phyloP scores from a whole-genome alignment of 139 green algal genomes.

The Mesostigma viride region DNA sequence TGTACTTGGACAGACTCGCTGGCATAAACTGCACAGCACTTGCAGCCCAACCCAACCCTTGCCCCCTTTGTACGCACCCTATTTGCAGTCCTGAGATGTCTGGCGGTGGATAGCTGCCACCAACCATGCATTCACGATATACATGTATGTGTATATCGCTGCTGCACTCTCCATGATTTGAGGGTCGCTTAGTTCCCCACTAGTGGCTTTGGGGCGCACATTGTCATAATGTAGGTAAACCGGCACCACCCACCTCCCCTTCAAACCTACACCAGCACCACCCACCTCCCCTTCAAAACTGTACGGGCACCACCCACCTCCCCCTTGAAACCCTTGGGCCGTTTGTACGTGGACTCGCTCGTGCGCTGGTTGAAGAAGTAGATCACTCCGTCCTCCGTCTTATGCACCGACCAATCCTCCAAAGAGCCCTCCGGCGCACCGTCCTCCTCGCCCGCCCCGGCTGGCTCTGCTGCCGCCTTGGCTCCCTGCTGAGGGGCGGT shows the following conservation, averaged over 20 bases:
- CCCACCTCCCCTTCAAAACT: not conserved
- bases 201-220: not conserved
- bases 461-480: too few relatives aligned
- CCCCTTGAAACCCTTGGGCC: conserved; percentile 37
- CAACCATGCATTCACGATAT: too few relatives aligned
- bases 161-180: not conserved
- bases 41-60: too few relatives aligned
- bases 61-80: too few relatives aligned
- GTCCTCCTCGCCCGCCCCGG: conserved; percentile 4
- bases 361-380: conserved; percentile 69
- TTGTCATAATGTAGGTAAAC: not conserved
- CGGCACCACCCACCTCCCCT: not conserved
- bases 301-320: conserved; percentile 4
- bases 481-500: too few relatives aligned
- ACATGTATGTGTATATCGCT: not conserved
- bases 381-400: conserved; percentile 40
- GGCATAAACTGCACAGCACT: too few relatives aligned
- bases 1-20: too few relatives aligned
- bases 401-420: conserved; percentile 49
- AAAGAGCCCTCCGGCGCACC: conserved; percentile 15
- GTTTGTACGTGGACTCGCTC: conserved; percentile 43
- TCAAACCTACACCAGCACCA: not conserved
- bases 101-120: too few relatives aligned
- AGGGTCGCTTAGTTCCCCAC: not conserved
- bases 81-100: too few relatives aligned